phyloP scores from a whole-genome alignment of 352 stramenopile genomes.

The Thraustochytrium sp. region DNA sequence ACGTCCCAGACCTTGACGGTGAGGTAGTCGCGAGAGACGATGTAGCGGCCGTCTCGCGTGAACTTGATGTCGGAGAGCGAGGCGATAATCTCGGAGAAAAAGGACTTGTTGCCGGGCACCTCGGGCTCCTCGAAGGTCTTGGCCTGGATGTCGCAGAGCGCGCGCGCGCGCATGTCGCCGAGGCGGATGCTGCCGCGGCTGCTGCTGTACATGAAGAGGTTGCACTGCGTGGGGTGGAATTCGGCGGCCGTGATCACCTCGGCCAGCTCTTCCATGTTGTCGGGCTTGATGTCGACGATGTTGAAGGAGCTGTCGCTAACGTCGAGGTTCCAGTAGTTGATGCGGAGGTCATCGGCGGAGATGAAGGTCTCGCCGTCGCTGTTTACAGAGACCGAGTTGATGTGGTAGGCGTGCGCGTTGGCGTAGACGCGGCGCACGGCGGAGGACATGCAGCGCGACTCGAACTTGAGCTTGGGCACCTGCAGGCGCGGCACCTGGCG shows the following conservation, averaged over 20 bases:
- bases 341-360: constrained; percentile 86
- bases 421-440: constrained; percentile 73
- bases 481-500: constrained; percentile 5
- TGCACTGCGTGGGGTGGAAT: constrained; percentile 86
- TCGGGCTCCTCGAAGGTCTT: constrained; percentile 40
- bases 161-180: constrained; percentile 79
- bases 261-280: constrained; percentile 92
- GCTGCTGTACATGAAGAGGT: constrained; percentile 90
- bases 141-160: constrained; percentile 71
- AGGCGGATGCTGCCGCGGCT: constrained; percentile 83
- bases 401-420: constrained; percentile 93
- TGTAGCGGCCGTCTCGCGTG: constrained; percentile 76
- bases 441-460: constrained; percentile 52
- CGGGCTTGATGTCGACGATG: constrained; percentile 92
- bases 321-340: constrained; percentile 91
- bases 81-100: constrained; percentile 91
- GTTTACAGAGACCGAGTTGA: constrained; percentile 89
- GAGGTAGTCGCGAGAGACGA: constrained; percentile 88
- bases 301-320: constrained; percentile 59
- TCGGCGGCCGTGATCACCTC: constrained; percentile 89
- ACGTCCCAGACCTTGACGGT: constrained; percentile 93
- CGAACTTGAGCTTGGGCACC: background rate
- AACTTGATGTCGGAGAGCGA: constrained; percentile 90
- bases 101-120: constrained; percentile 51
- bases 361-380: constrained; percentile 91